These are phyloP conservation scores for Aspergillus oerlinghausenensis DNA, from an alignment of 2,329 filamentous ascomycete genomes.

Conservation along the genomic window DNA sequence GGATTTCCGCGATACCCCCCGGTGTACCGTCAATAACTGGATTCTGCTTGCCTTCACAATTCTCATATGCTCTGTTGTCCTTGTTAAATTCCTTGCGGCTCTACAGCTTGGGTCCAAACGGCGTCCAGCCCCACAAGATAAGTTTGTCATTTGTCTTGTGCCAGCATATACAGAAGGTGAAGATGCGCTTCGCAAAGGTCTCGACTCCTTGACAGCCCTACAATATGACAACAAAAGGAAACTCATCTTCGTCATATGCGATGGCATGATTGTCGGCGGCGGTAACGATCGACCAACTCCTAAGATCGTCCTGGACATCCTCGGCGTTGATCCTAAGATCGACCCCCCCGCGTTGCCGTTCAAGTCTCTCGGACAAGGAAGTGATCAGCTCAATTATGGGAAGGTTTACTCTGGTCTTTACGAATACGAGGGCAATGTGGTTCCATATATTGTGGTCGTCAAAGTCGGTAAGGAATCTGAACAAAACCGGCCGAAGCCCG, in stretches of 20 bases:
- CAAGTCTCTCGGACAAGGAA: slow-evolving; percentile 84
- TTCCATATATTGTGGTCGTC: slow-evolving; percentile 91
- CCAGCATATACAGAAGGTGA: slow-evolving; percentile 98
- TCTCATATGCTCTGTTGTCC: slow-evolving; percentile 72
- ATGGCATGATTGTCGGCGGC: slow-evolving; percentile 92
- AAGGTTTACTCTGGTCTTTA: slow-evolving; percentile 98
- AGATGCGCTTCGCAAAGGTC: slow-evolving; percentile 84
- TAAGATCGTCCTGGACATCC: slow-evolving; percentile 94
- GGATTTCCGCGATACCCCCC: slow-evolving; percentile 74
- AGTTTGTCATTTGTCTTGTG: slow-evolving; percentile 97
- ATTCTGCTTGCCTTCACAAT: slow-evolving; percentile 84
- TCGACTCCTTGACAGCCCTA: slow-evolving; percentile 89
- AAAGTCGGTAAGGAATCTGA: slow-evolving; percentile 98
- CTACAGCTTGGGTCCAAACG: slow-evolving; percentile 91
- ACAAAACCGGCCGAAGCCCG: slow-evolving; percentile 83
- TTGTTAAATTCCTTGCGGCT: slow-evolving; percentile 85
- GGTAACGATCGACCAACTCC: slow-evolving; percentile 96
- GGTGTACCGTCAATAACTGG: slow-evolving; percentile 86
- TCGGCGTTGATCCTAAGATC: slow-evolving; percentile 93
- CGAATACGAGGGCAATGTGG: slow-evolving; percentile 94
- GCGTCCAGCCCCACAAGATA: slow-evolving; percentile 85
- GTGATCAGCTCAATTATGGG: slow-evolving; percentile 92
- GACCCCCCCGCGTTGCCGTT: slow-evolving; percentile 92
- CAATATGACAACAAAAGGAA: slow-evolving; percentile 99
- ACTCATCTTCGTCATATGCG: slow-evolving; percentile 91